Conservation (phyloP, 305 asterid genomes). For the Coffea humblotiana region DNA sequence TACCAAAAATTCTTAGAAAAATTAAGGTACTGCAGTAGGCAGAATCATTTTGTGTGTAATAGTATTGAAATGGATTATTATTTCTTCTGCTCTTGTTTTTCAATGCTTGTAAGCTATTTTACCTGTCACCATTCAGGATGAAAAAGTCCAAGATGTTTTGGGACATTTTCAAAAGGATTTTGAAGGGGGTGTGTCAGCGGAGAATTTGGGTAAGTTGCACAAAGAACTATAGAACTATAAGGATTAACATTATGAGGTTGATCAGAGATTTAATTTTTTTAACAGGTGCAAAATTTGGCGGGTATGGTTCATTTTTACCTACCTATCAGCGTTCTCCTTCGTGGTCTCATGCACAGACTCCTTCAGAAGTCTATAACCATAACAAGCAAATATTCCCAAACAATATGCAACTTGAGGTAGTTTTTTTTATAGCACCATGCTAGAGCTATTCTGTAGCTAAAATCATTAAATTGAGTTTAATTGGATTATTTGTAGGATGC, state of each 20-base stretch:
- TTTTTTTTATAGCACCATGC: slow-evolving; percentile 23
- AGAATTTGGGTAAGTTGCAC: slow-evolving; percentile 84
- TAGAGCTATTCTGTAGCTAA: slow-evolving; percentile 11
- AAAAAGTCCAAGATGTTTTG: slow-evolving; percentile 79
- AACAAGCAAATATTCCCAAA: slow-evolving; percentile 51
- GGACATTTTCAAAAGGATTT: slow-evolving; percentile 98
- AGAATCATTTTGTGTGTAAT: not conserved
- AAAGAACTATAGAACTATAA: slow-evolving; percentile 15
- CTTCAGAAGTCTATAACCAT: slow-evolving; percentile 44
- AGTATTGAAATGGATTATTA: not conserved
- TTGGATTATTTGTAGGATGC: slow-evolving; percentile 58
- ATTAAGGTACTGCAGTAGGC: not conserved
- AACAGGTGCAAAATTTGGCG: slow-evolving; percentile 92
- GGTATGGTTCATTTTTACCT: slow-evolving; percentile 96
- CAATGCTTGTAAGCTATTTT: slow-evolving; percentile 1
- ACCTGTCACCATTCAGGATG: slow-evolving; percentile 61
- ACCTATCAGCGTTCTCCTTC: slow-evolving; percentile 84
- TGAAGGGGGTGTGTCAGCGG: slow-evolving; percentile 97
- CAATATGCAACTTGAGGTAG: slow-evolving; percentile 63
- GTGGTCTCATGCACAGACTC: slow-evolving; percentile 58
- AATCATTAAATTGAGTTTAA: slow-evolving; percentile 32
- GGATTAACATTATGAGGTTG: slow-evolving; percentile 21
- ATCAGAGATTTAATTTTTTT: slow-evolving; percentile 35
- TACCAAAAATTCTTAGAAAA: slow-evolving; percentile 1
- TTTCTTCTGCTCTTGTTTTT: slow-evolving; percentile 3